Evolutionary conservation across 106 monocot species (phyloP).

Genomic region (Narthecium ossifragum): DNA sequence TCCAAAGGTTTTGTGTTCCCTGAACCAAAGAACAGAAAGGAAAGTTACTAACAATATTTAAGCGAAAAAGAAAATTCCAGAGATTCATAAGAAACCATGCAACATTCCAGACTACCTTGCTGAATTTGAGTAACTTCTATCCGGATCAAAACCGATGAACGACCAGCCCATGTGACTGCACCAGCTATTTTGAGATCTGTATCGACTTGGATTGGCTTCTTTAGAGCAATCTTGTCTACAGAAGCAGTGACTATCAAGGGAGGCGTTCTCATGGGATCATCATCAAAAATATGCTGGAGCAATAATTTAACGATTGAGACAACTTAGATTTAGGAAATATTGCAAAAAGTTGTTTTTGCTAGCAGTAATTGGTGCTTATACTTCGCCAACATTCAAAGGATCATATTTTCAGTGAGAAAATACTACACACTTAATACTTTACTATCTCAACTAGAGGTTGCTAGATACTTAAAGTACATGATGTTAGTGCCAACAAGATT

Average conservation of each 20-base stretch:
- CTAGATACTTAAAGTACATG: too few relatives aligned
- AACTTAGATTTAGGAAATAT: too few relatives aligned
- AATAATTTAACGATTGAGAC: neutral
- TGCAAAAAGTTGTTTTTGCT: too few relatives aligned
- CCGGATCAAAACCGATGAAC: slow-evolving; percentile 81
- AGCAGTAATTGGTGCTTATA: too few relatives aligned
- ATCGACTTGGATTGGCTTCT: slow-evolving; percentile 82
- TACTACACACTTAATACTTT: too few relatives aligned
- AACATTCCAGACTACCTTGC: slow-evolving; percentile 29
- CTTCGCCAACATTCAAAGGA: too few relatives aligned
- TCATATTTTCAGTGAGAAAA: too few relatives aligned
- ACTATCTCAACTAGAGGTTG: too few relatives aligned
- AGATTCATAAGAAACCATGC: neutral
- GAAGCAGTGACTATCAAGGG: slow-evolving; percentile 85
- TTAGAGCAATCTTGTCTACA: slow-evolving; percentile 90
- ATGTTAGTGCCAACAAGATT: too few relatives aligned
- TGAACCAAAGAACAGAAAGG: slow-evolving; percentile 10
- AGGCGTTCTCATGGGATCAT: slow-evolving; percentile 92
- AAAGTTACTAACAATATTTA: too few relatives aligned
- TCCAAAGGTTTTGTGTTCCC: slow-evolving; percentile 31
- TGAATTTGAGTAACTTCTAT: slow-evolving; percentile 77
- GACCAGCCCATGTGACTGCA: slow-evolving; percentile 90
- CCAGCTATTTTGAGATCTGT: slow-evolving; percentile 79
- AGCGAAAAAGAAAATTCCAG: neutral
- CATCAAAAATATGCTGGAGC: slow-evolving; percentile 86